Evolutionary conservation across 2,329 filamentous ascomycete genomes (phyloP), one percentile per base, ranked within the genome.

Genomic region (Cercospora zeae-maydis): DNA sequence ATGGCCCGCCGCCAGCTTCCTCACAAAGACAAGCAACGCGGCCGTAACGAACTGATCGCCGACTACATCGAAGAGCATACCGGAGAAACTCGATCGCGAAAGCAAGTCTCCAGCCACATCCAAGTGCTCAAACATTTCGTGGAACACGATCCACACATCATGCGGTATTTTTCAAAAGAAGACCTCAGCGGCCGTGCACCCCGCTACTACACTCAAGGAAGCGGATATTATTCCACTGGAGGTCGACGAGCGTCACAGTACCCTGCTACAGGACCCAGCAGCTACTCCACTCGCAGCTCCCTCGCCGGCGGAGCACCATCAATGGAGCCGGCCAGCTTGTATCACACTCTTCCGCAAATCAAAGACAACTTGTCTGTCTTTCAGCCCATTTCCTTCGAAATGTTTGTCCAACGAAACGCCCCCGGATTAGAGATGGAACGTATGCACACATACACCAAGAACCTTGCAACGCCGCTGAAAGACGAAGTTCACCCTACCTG

Each of bases 71-170:
- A 78, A 66, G 80, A 80, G 61, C 76, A 79, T 62, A 87, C 84
- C 6, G 83, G 84, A 21, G 81, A 81, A 61, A 71, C 69, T 27
- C 78, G 85, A 58, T 75, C 74, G 14, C 78, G 85, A 56, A 88
- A 88, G 72, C 83, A 87, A 70, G 83, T 88, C 4, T 87, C 85
- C 0, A 88, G 85, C 68, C 85, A 88, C 70, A 80, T 87, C 27
- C 85, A 88, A 73, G 84, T 87, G 2, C 76, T 88, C 19, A 85
- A 85, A 71, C 80, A 79, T 11, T 82, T 84, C 63, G 75, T 87
- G 37, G 78, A 79, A 65, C 78, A 80, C 4, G 80, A 84, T 64
- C 79, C 81, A 30, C 76, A 79, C 63, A 83, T 80, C 65, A 75
- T 80, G 72, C 68, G 72, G 54, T 78, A 76, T 61, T 75, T 80